A percentile compares a stretch with the other conserved stretches of the same genome.
Evolutionary conservation across 2,329 filamentous ascomycete species (phyloP).

Genomic region (Pestalotiopsis sp.): DNA sequence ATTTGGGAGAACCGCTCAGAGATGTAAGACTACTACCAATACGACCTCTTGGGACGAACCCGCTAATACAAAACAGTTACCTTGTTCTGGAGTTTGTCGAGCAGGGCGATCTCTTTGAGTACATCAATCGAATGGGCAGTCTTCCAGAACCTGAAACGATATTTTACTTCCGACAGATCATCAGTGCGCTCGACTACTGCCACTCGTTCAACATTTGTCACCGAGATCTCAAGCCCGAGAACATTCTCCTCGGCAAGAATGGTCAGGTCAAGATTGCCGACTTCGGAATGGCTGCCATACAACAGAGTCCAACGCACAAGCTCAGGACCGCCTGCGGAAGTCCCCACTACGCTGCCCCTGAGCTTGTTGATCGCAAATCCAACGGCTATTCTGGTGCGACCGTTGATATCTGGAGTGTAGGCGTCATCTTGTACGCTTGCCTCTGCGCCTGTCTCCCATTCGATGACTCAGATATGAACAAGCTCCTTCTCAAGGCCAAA

Average conservation of each 20-base stretch:
- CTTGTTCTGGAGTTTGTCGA: slow-evolving; percentile 92
- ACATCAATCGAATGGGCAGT: slow-evolving; percentile 73
- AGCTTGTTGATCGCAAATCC: slow-evolving; percentile 73
- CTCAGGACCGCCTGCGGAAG: slow-evolving; percentile 92
- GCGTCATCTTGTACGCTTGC: slow-evolving; percentile 86
- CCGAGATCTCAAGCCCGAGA: slow-evolving; percentile 94
- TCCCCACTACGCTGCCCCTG: slow-evolving; percentile 93
- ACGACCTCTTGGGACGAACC: slow-evolving; percentile 14
- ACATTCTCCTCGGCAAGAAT: slow-evolving; percentile 79
- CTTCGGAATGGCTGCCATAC: slow-evolving; percentile 94
- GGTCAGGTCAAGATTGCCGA: slow-evolving; percentile 90
- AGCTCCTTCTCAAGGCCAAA: slow-evolving; percentile 62
- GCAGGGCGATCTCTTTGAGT: slow-evolving; percentile 77
- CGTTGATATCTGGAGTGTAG: slow-evolving; percentile 93
- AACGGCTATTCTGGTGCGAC: slow-evolving; percentile 73
- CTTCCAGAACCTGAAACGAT: slow-evolving; percentile 79
- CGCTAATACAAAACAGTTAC: slow-evolving; percentile 61
- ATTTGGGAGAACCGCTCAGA: slow-evolving; percentile 97
- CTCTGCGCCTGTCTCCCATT: slow-evolving; percentile 85
- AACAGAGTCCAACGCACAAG: slow-evolving; percentile 75
- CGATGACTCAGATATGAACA: slow-evolving; percentile 62
- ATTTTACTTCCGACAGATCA: slow-evolving; percentile 87
- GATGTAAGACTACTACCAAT: slow-evolving; percentile 61
- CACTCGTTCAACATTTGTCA: slow-evolving; percentile 96
- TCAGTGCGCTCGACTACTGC: slow-evolving; percentile 88